Conservation (phyloP, 345 rosid genomes). For the Brassica rapa region DNA sequence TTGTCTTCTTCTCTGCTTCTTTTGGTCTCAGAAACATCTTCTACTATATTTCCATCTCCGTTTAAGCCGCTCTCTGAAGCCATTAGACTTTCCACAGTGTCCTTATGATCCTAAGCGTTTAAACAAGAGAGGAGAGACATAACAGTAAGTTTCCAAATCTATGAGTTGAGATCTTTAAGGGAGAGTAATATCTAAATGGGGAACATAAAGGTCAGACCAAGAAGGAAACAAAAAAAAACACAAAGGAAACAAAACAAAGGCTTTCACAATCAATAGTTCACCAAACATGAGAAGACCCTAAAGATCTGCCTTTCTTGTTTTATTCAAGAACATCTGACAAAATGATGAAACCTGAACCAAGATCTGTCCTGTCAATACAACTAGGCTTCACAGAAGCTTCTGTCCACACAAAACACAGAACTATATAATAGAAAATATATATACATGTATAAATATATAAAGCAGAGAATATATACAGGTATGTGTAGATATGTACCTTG, state of each 20-base stretch:
- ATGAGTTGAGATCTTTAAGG: conserved; percentile 7
- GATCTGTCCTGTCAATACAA: conserved; percentile 9
- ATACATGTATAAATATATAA: not conserved
- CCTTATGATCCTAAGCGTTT: conserved; percentile 25
- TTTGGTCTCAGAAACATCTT: conserved; percentile 25
- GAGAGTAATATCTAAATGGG: not conserved
- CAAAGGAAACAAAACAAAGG: conserved; percentile 7
- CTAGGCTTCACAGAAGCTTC: not conserved
- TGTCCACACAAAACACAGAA: conserved; percentile 18
- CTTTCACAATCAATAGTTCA: not conserved
- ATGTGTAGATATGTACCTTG: conserved; percentile 9
- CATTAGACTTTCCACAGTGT: conserved; percentile 16
- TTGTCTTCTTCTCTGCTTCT: conserved; percentile 36
- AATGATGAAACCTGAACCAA: conserved; percentile 27
- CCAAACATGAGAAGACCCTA: not conserved
- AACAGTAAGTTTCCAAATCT: conserved; percentile 9
- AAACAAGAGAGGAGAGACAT: conserved; percentile 3
- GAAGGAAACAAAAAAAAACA: not conserved
- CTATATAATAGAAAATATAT: conserved; percentile 7
- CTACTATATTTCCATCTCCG: conserved; percentile 16
- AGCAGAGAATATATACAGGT: not conserved
- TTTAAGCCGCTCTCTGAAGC: conserved; percentile 28
- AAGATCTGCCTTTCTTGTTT: not conserved
- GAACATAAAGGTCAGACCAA: conserved; percentile 7
- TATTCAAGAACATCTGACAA: not conserved